phyloP scores from a whole-genome alignment of 2,329 filamentous ascomycete species.

The Epichloe gansuensis region DNA sequence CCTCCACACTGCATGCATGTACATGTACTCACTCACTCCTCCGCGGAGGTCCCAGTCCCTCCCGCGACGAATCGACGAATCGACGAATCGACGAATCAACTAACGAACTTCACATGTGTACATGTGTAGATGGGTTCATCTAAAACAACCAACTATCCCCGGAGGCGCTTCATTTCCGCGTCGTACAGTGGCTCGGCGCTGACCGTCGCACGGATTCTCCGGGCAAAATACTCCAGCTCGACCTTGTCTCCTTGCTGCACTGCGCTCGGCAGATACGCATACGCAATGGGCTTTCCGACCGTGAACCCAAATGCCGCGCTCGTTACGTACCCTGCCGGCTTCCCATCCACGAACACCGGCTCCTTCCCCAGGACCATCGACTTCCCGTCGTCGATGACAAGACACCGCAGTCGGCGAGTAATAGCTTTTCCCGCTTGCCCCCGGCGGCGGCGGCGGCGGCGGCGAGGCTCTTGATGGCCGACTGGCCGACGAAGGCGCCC shows the following conservation, averaged over 20 bases:
- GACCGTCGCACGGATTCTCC: slow-evolving; percentile 40
- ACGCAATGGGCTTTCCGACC: slow-evolving; percentile 45
- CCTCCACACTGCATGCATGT: no score
- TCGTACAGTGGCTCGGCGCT: slow-evolving; percentile 29
- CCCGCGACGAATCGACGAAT: no score
- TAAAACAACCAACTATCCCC: not conserved
- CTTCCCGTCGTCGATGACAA: slow-evolving; percentile 42
- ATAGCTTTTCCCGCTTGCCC: slow-evolving; percentile 8
- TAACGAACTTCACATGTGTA: no score
- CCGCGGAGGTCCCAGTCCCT: no score
- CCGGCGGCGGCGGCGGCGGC: no score
- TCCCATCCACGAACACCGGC: slow-evolving; percentile 39
- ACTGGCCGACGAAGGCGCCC: slow-evolving; percentile 36
- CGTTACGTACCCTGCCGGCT: slow-evolving; percentile 44
- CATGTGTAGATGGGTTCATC: not conserved
- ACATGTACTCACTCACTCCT: no score
- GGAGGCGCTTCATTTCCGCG: slow-evolving; percentile 5
- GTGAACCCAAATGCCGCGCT: slow-evolving; percentile 50
- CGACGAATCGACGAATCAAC: no score
- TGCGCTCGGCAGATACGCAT: slow-evolving; percentile 40
- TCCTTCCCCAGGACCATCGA: slow-evolving; percentile 51
- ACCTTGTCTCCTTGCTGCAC: slow-evolving; percentile 36
- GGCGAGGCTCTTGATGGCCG: slow-evolving; percentile 31
- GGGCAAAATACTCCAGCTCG: slow-evolving; percentile 51
- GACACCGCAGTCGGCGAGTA: slow-evolving; percentile 29